Evolutionary conservation across 2,329 filamentous ascomycete genomes (phyloP), one percentile per base, ranked within the genome.

Genomic region (Trichoderma afroharzianum): DNA sequence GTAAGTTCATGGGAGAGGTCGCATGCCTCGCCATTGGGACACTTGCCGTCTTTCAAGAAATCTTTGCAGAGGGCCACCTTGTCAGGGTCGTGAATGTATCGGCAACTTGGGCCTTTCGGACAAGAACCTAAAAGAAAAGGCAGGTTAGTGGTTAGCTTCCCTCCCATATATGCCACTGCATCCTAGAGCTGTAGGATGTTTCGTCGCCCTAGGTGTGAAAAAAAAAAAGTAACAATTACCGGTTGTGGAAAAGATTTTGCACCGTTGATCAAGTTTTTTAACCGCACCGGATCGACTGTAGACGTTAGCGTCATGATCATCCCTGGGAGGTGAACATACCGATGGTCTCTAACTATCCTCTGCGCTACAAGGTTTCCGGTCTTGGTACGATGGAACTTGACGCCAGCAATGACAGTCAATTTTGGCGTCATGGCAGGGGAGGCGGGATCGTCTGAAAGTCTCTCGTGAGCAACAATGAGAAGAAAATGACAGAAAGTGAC

Each of bases 31-130:
- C 94, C 94, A 80, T 89, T 88, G 76, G 86, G 84, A 84, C 96
- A 99, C 77, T 88, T 86, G 79, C 93, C 92, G 79, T 92, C 94
- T 78, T 91, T 90, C 68, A 98, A 86, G 79, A 92, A 94, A 68
- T 93, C 91, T 82, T 93, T 96, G 89, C 96, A 99, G 71, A 96
- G 90, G 70, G 95, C 93, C 77, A 97, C 93, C 83, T 93, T 97
- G 79, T 89, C 85, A 55, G 92, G 88, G 79, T 99, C 93, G 85
- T 99, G 96, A 63, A 90, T 84, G 79, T 92, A 96, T 70, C 88
- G 91, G 82, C 96, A 99, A 62, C 83, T 85, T 8, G 92, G 91
- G 72, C 95, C 95, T 81, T 93, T 93, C 70, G 90, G 86, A 81
- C 96, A 99, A 75, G 91, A 91, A 83, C 96, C 96, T 97, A 86